phyloP scores from a whole-genome alignment of 805 yeast species.

The Nakazawaea pomicola region DNA sequence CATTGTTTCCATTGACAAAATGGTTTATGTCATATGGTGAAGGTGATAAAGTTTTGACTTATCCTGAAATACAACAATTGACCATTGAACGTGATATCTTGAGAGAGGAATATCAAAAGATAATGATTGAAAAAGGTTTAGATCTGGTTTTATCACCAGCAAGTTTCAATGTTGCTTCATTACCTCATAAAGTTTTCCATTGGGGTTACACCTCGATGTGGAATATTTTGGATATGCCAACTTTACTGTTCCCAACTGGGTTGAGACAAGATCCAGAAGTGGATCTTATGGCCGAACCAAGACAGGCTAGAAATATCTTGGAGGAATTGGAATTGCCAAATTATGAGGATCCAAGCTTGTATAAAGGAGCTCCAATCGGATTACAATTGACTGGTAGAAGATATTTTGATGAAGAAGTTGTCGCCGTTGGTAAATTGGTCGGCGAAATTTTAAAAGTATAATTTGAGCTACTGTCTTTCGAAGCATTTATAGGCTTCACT shows the following conservation, averaged over 20 bases:
- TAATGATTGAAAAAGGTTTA: constrained; percentile 47
- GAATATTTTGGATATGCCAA: constrained; percentile 69
- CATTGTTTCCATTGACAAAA: constrained; percentile 56
- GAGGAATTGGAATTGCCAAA: constrained; percentile 44
- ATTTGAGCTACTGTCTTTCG: not conserved
- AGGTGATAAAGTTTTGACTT: constrained; percentile 43
- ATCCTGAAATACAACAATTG: constrained; percentile 51
- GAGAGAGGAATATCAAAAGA: constrained; percentile 52
- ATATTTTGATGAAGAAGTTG: constrained; percentile 53
- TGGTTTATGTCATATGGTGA: constrained; percentile 56
- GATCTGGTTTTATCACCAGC: constrained; percentile 68
- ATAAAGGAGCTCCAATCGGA: constrained; percentile 49
- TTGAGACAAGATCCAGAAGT: constrained; percentile 48
- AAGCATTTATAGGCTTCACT: too few relatives aligned
- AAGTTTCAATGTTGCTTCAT: constrained; percentile 69
- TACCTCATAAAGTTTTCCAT: constrained; percentile 48
- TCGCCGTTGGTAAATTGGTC: constrained; percentile 39
- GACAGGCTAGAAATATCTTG: constrained; percentile 37
- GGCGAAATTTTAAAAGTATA: constrained; percentile 23
- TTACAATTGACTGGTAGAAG: constrained; percentile 51
- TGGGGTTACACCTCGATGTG: constrained; percentile 80
- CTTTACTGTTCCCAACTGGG: constrained; percentile 59
- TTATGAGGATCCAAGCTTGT: constrained; percentile 39
- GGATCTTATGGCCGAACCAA: constrained; percentile 37
- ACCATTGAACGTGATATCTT: constrained; percentile 52